These are phyloP conservation scores for Penicillium hordei DNA, from an alignment of 2,329 filamentous ascomycete genomes.

Conservation along the genomic window DNA sequence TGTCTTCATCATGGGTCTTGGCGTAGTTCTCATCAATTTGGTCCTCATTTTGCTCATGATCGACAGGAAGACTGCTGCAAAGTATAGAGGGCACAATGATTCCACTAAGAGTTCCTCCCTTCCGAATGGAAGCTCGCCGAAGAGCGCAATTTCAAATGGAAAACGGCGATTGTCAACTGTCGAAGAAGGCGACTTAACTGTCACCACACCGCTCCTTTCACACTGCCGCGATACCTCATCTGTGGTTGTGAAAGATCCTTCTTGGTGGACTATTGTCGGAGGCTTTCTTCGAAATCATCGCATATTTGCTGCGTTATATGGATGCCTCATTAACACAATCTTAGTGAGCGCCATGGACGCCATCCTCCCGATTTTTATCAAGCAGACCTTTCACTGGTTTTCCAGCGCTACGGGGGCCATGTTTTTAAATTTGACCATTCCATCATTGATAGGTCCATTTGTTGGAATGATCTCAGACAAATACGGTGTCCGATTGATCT, in stretches of 20 bases:
- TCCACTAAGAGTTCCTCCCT: not conserved
- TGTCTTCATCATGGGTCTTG: conserved; percentile 6
- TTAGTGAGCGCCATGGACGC: conserved; percentile 5
- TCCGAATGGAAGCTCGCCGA: not conserved
- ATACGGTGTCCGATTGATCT: conserved; percentile 2
- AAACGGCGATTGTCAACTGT: conserved; percentile 1
- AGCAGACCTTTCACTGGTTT: conserved; percentile 6
- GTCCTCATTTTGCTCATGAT: conserved; percentile 6
- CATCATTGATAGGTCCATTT: conserved; percentile 4
- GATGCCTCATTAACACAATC: conserved; percentile 5
- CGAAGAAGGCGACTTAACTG: not conserved
- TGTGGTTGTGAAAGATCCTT: not conserved
- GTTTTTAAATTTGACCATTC: conserved; percentile 6
- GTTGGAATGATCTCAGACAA: conserved; percentile 9
- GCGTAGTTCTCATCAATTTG: conserved; percentile 1
- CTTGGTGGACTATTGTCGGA: conserved; percentile 6
- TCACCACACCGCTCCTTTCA: conserved; percentile 2
- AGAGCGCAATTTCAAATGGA: not conserved
- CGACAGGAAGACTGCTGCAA: not conserved
- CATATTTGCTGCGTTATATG: conserved; percentile 4
- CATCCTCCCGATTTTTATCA: conserved; percentile 1
- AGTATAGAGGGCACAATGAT: not conserved
- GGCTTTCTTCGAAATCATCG: not conserved
- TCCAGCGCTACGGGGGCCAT: conserved; percentile 7
- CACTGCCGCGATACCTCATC: not conserved